Percentiles rank a stretch among this genome's conserved stretches.
Conservation (phyloP, 768 basidiomycete genomes). For the Cystobasidium tubakii region DNA sequence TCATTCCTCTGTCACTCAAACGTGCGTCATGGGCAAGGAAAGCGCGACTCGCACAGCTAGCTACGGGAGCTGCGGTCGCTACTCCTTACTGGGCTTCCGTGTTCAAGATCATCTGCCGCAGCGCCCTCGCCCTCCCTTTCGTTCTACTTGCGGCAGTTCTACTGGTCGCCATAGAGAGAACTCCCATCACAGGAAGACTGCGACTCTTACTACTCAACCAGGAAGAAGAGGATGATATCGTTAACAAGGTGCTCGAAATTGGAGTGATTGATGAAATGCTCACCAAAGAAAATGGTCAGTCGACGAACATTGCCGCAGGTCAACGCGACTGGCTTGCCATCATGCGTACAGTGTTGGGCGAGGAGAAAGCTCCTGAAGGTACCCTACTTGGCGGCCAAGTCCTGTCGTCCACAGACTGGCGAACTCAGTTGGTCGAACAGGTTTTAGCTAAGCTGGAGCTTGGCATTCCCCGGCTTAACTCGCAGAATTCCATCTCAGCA, state of each 20-base stretch:
- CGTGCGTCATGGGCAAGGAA: conserved; percentile 23
- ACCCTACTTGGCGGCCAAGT: conserved; percentile 50
- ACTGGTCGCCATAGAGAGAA: conserved; percentile 39
- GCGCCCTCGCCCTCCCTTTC: conserved; percentile 40
- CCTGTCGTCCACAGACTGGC: conserved; percentile 74
- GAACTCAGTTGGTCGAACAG: conserved; percentile 75
- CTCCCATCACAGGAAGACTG: conserved; percentile 43
- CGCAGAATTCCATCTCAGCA: conserved; percentile 38
- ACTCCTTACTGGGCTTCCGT: conserved; percentile 4
- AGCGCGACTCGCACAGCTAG: conserved; percentile 10
- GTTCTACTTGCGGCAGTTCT: conserved; percentile 40
- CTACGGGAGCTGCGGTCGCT: background rate
- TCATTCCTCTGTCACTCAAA: conserved; percentile 20
- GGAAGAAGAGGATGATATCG: conserved; percentile 42
- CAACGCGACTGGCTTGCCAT: conserved; percentile 43
- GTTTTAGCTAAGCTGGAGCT: conserved; percentile 71
- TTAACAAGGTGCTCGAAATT: conserved; percentile 35
- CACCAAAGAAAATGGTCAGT: background rate
- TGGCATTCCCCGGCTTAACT: conserved; percentile 63
- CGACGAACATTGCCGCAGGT: background rate
- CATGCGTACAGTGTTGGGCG: conserved; percentile 39
- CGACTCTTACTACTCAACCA: conserved; percentile 43
- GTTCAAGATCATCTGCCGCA: conserved; percentile 39
- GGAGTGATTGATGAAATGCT: background rate
- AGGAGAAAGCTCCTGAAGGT: conserved; percentile 38